Conservation (phyloP, 2,329 filamentous ascomycete species). For the Mycocentrospora acerina region DNA sequence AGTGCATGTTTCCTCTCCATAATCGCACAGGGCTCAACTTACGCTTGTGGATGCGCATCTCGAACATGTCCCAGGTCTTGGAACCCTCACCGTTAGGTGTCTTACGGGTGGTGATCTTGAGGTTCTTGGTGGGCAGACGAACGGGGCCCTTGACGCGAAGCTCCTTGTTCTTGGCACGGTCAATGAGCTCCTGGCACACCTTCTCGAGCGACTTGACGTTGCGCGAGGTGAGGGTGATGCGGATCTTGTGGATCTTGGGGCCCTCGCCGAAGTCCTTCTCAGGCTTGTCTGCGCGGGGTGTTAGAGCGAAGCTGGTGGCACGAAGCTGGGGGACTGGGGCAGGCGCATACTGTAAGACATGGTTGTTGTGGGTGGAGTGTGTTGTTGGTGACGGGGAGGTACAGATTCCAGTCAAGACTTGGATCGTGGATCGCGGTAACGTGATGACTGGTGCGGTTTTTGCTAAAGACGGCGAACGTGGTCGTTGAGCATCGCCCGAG, state of each 20-base stretch:
- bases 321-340: too few species aligned
- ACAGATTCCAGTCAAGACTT: constrained; percentile 50
- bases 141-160: constrained; percentile 98
- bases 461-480: constrained; percentile 31
- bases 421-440: constrained; percentile 52
- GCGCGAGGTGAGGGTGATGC: constrained; percentile 94
- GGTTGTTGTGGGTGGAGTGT: constrained; percentile 26
- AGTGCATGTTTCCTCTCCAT: too few species aligned
- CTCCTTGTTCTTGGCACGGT: constrained; percentile 98
- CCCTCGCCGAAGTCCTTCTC: constrained; percentile 91
- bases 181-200: constrained; percentile 95
- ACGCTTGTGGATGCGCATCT: constrained; percentile 99
- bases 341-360: constrained; percentile 39
- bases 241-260: constrained; percentile 97
- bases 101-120: constrained; percentile 98
- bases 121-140: constrained; percentile 93
- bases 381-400: constrained; percentile 19
- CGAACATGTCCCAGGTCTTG: constrained; percentile 99
- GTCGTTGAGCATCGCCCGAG: constrained; percentile 17
- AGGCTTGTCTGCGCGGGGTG: constrained; percentile 63
- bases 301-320: constrained; percentile 8
- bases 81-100: constrained; percentile 99
- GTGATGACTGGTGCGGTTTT: constrained; percentile 53
- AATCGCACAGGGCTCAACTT: constrained; percentile 2
- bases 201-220: constrained; percentile 88